Conservation (phyloP, 768 basidiomycete genomes). For the Pleurotus giganteus region DNA sequence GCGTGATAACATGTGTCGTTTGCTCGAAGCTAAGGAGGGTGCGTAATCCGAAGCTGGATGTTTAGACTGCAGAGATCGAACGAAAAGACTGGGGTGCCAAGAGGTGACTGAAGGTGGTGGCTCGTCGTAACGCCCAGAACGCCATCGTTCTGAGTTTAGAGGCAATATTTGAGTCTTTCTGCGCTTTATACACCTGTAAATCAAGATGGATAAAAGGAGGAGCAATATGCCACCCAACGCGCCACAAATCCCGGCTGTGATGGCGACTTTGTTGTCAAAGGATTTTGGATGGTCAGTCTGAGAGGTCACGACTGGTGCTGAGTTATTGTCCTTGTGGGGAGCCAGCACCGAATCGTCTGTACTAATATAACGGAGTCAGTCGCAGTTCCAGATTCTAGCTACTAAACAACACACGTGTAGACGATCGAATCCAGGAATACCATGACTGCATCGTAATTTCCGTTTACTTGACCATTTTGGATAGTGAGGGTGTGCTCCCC, state of each 20-base stretch:
- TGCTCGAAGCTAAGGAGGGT: background rate
- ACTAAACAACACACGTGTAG: background rate
- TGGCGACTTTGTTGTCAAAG: background rate
- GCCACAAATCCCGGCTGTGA: background rate
- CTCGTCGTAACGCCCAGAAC: background rate
- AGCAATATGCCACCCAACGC: background rate
- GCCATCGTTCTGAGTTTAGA: background rate
- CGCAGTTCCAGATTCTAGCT: too few species aligned
- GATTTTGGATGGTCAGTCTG: background rate
- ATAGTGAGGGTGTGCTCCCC: background rate
- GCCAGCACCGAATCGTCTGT: background rate
- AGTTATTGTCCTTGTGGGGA: background rate
- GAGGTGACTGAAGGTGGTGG: background rate
- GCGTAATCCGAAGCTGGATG: background rate
- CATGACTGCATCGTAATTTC: background rate
- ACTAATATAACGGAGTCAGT: background rate
- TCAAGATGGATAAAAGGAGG: background rate
- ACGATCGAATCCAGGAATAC: constrained; percentile 4
- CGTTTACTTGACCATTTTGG: background rate
- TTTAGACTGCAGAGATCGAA: background rate
- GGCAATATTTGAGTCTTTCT: background rate
- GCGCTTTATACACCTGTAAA: background rate
- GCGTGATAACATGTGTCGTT: background rate
- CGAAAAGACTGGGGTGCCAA: constrained; percentile 1
- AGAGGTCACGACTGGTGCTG: too few species aligned